Evolutionary conservation across 768 basidiomycete species (phyloP).

Genomic region (Tricholoma matsutake): DNA sequence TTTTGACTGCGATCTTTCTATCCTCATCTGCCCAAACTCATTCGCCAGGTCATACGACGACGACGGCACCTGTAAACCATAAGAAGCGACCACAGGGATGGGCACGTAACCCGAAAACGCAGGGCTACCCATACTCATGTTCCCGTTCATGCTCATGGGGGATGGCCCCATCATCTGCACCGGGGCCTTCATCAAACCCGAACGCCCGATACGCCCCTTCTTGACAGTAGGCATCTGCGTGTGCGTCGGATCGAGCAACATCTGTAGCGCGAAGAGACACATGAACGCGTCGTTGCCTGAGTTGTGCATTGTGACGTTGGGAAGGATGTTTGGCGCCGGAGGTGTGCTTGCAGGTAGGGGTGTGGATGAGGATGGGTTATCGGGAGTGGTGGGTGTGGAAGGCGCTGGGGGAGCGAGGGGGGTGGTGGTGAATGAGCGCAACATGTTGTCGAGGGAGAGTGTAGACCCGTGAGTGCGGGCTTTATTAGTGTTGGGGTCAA

Average conservation of each 20-base stretch:
- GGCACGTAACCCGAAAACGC: not conserved
- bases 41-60: constrained; percentile 32
- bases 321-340: constrained; percentile 27
- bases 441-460: constrained; percentile 60
- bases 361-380: constrained; percentile 12
- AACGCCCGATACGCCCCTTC: constrained; percentile 20
- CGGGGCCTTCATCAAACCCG: not conserved
- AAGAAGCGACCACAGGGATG: not conserved
- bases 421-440: constrained; percentile 54
- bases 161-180: constrained; percentile 1
- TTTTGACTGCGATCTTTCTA: constrained; percentile 7
- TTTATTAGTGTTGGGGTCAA: constrained; percentile 54
- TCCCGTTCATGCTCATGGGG: not conserved
- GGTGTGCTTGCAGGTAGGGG: constrained; percentile 2
- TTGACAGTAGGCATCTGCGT: constrained; percentile 36
- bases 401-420: constrained; percentile 21
- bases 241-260: constrained; percentile 56
- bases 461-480: constrained; percentile 48
- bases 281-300: constrained; percentile 81
- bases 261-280: constrained; percentile 64
- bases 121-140: constrained; percentile 12
- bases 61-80: constrained; percentile 5
- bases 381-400: constrained; percentile 9
- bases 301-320: constrained; percentile 55
- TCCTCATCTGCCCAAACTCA: constrained; percentile 40